Percentiles rank a stretch among this genome's conserved stretches.
Evolutionary conservation across 129 eudicot genomes (phyloP).

Genomic region (Tagetes patula): DNA sequence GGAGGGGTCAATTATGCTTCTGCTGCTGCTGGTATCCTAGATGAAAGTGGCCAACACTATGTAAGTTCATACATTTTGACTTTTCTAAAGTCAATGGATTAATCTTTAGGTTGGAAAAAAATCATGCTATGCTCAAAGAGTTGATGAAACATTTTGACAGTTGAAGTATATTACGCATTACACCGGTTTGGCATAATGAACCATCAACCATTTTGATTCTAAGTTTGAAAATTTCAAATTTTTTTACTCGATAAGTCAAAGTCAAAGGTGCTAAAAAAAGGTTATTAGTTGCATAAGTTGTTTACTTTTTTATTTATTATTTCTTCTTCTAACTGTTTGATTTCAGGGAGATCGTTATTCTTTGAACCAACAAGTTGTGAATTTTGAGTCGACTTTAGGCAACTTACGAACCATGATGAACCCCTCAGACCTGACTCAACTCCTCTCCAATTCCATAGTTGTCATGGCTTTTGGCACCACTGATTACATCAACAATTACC

Average conservation of each 20-base stretch:
- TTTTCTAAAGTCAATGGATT: conserved; percentile 9
- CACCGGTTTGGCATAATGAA: not conserved
- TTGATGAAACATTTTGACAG: not conserved
- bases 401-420: conserved; percentile 60
- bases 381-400: conserved; percentile 71
- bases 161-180: not conserved
- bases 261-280: not conserved
- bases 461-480: conserved; percentile 82
- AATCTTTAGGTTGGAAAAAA: not conserved
- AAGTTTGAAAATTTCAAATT: not conserved
- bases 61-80: conserved; percentile 39
- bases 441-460: conserved; percentile 58
- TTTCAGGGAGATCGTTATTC: conserved; percentile 70
- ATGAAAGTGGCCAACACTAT: conserved; percentile 80
- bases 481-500: conserved; percentile 96
- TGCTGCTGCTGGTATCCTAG: conserved; percentile 87
- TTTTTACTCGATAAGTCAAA: conserved; percentile 13
- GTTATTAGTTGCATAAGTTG: not conserved
- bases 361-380: conserved; percentile 73
- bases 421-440: conserved; percentile 37
- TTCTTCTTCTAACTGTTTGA: not conserved
- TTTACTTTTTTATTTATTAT: not conserved
- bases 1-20: conserved; percentile 96
- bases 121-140: not conserved
- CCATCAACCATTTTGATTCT: not conserved